Percentiles rank a stretch among this genome's conserved stretches.
These are phyloP conservation scores for Pouteria glomerata DNA, from an alignment of 148 eudicot genomes.

Conservation along the genomic window DNA sequence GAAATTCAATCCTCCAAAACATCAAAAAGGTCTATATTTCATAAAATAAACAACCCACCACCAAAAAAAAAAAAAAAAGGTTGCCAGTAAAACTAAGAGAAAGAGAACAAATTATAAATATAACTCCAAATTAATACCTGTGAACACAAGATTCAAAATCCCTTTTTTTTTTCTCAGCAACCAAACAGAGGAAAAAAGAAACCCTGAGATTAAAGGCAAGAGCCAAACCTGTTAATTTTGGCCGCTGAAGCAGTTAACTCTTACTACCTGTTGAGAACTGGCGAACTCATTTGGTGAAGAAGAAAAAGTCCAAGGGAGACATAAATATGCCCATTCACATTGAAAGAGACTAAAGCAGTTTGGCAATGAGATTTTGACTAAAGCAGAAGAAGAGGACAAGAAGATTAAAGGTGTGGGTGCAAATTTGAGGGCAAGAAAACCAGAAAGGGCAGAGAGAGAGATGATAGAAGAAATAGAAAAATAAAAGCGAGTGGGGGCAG, in stretches of 20 bases:
- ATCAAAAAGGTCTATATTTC: constrained; percentile 15
- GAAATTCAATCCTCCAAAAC: constrained; percentile 12
- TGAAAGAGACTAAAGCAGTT: constrained; percentile 4
- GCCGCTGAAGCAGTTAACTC: not conserved
- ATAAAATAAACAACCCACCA: constrained; percentile 7
- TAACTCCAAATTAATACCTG: not conserved
- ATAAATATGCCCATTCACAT: constrained; percentile 3
- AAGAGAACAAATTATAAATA: not conserved
- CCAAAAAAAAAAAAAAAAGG: too few relatives aligned
- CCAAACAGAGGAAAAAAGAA: not conserved
- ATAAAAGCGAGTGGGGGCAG: constrained; percentile 1
- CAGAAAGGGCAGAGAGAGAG: not conserved
- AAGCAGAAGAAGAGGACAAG: not conserved
- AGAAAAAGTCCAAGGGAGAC: not conserved
- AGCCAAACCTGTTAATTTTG: not conserved
- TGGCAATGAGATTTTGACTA: constrained; percentile 8
- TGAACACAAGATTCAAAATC: constrained; percentile 3
- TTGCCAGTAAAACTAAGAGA: not conserved
- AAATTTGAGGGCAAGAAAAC: constrained; percentile 1
- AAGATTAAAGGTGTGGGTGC: not conserved
- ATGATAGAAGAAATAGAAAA: not conserved
- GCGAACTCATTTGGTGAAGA: constrained; percentile 16
- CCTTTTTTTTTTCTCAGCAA: not conserved
- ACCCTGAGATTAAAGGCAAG: not conserved
- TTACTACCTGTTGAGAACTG: not conserved